Evolutionary conservation across 768 basidiomycete genomes (phyloP), one percentile per base, ranked within the genome.

Genomic region (Mycena capillaripes): DNA sequence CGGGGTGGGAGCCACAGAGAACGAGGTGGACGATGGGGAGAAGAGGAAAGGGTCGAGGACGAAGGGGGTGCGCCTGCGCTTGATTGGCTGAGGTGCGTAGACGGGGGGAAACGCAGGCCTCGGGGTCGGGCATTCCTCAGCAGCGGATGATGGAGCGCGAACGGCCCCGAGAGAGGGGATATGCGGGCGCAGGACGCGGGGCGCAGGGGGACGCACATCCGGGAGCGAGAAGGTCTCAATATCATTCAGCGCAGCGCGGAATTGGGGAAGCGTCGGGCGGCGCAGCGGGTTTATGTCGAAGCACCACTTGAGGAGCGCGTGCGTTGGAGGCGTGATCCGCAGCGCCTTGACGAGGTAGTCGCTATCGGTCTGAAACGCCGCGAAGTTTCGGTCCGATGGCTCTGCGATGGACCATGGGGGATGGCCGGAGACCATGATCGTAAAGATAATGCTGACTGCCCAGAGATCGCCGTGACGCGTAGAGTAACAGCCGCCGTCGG

Each of bases 231-330:
- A 73, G 5, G 27, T 12, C 2, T 60, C 38, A 1, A 73, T 73
- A 3, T 40, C 55, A 48, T 73, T 61, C 14, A 73, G 23, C 5
- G 71, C 66, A n/a, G 34, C n/a, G 48, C 71, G 59, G 44, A 73
- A 48, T 48, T 73, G 42, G 4, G 53, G 34, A 38, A 73, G 25
- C n/a, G 53, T 69, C 34, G 71, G 66, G 19, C 71, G 65, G 23
- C 71, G 66, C 7, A 42, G 40, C n/a, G 71, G 71, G 66, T 72
- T 61, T 30, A 46, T 9, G 32, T 66, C 36, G 63, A 69, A 69
- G 48, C 72, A 69, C 25, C 64, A 44, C 42, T 68, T 61, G 42
- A 72, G 71, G 23, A 72, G 60, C 10, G 38, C 52, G 46, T 61
- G 46, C 19, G 71, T 53, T 3, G 58, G 58, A 5, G 50, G 65